Percentiles rank a stretch among this genome's conserved stretches.
These are phyloP conservation scores for Rhynchospora tenuis DNA, from an alignment of 176 grass and related monocot genomes.

Conservation along the genomic window DNA sequence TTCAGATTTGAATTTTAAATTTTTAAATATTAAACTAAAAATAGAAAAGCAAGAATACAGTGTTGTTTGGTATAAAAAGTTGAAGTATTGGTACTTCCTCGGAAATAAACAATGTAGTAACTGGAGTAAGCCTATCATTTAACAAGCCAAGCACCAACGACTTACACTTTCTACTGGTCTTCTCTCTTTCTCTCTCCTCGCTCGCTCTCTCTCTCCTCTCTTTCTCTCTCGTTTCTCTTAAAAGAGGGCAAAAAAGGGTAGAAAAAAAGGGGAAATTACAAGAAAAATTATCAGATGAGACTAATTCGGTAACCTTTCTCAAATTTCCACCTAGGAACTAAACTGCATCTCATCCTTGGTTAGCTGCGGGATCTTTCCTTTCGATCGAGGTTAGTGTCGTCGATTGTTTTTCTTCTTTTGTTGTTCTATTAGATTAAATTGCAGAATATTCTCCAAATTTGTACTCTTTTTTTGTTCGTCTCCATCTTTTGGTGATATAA, in stretches of 20 bases:
- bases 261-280: background rate
- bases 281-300: constrained; percentile 19
- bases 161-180: constrained; percentile 29
- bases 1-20: too few species aligned
- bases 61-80: too few species aligned
- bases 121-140: constrained; percentile 18
- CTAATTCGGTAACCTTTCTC: constrained; percentile 6
- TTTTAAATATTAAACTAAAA: too few species aligned
- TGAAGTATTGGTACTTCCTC: too few species aligned
- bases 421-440: constrained; percentile 16
- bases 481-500: background rate
- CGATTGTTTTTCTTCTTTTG: background rate
- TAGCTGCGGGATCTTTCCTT: constrained; percentile 4
- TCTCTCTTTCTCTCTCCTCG: background rate
- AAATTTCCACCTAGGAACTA: background rate
- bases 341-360: background rate
- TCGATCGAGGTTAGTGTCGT: constrained; percentile 30
- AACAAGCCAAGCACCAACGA: constrained; percentile 34
- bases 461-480: background rate
- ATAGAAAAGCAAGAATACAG: too few species aligned
- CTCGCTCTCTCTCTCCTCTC: constrained; percentile 23
- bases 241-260: constrained; percentile 8
- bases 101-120: background rate
- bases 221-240: constrained; percentile 24
- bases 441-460: background rate